These are phyloP conservation scores for Scheffersomyces ergatensis DNA, from an alignment of 805 yeast species.

Conservation along the genomic window DNA sequence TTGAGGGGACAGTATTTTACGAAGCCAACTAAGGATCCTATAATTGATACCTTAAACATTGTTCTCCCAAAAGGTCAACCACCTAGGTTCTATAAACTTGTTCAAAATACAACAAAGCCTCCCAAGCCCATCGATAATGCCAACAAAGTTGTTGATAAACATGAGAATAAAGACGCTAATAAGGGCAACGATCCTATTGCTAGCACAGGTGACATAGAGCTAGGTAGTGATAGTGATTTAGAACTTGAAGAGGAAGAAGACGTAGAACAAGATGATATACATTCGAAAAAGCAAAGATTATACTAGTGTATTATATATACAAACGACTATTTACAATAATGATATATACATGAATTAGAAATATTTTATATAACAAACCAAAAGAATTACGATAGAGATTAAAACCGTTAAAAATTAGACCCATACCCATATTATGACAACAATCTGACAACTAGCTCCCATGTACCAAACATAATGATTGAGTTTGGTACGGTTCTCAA, in stretches of 20 bases:
- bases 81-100: slow-evolving; percentile 46
- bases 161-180: not conserved
- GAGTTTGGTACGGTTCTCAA: slow-evolving; percentile 97
- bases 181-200: not conserved
- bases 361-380: not conserved
- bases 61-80: slow-evolving; percentile 40
- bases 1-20: slow-evolving; percentile 10
- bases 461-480: slow-evolving; percentile 98
- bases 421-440: slow-evolving; percentile 20
- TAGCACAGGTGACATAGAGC: not conserved
- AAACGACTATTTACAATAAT: slow-evolving; percentile 1
- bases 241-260: too few relatives aligned
- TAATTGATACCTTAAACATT: slow-evolving; percentile 22
- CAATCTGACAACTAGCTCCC: slow-evolving; percentile 68
- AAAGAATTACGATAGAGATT: too few relatives aligned
- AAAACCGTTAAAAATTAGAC: not conserved
- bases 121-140: not conserved
- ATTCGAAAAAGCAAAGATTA: too few relatives aligned
- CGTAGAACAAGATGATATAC: too few relatives aligned
- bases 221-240: not conserved
- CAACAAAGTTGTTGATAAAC: not conserved
- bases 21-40: slow-evolving; percentile 23
- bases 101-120: slow-evolving; percentile 28
- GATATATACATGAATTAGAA: not conserved
- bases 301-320: too few relatives aligned